phyloP scores from a whole-genome alignment of 2,329 filamentous ascomycete genomes.

The Fusarium pseudoanthophilum region DNA sequence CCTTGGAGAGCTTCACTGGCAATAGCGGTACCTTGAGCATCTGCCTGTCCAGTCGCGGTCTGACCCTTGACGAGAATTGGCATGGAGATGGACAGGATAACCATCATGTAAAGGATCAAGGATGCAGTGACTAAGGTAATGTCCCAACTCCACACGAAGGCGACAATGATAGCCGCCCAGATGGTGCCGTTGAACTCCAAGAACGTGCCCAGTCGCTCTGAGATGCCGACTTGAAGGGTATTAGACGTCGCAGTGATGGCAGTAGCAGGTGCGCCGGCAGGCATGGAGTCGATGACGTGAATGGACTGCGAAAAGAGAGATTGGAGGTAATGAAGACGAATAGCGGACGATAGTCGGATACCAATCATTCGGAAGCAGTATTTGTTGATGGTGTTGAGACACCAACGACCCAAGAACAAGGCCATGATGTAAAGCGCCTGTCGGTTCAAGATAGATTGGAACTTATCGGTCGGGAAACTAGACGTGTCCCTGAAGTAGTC shows the following conservation, averaged over 20 bases:
- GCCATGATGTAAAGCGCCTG: slow-evolving; percentile 45
- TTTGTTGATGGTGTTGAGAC: slow-evolving; percentile 39
- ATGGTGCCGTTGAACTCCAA: slow-evolving; percentile 50
- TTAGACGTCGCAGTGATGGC: slow-evolving; percentile 65
- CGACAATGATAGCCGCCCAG: slow-evolving; percentile 54
- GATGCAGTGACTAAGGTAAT: slow-evolving; percentile 63
- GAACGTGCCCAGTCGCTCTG: slow-evolving; percentile 60
- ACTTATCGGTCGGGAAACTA: slow-evolving; percentile 15
- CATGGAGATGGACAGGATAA: slow-evolving; percentile 45
- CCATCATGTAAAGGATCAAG: slow-evolving; percentile 55
- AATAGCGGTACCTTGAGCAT: slow-evolving; percentile 53
- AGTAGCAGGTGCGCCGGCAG: slow-evolving; percentile 61
- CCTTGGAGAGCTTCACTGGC: slow-evolving; percentile 57
- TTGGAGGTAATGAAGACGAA: slow-evolving; percentile 62
- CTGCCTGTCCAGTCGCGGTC: slow-evolving; percentile 28
- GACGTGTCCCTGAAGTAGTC: slow-evolving; percentile 41
- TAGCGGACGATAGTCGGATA: slow-evolving; percentile 60
- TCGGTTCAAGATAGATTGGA: slow-evolving; percentile 18
- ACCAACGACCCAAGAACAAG: slow-evolving; percentile 40
- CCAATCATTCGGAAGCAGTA: slow-evolving; percentile 59
- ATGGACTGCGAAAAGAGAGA: slow-evolving; percentile 63
- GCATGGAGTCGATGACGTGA: slow-evolving; percentile 60
- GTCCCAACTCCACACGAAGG: slow-evolving; percentile 64
- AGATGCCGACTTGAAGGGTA: slow-evolving; percentile 64
- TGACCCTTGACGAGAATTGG: slow-evolving; percentile 37